Base-by-base conservation (phyloP, 2,329 filamentous ascomycete species). In the Alternaria triticimaculans region DNA sequence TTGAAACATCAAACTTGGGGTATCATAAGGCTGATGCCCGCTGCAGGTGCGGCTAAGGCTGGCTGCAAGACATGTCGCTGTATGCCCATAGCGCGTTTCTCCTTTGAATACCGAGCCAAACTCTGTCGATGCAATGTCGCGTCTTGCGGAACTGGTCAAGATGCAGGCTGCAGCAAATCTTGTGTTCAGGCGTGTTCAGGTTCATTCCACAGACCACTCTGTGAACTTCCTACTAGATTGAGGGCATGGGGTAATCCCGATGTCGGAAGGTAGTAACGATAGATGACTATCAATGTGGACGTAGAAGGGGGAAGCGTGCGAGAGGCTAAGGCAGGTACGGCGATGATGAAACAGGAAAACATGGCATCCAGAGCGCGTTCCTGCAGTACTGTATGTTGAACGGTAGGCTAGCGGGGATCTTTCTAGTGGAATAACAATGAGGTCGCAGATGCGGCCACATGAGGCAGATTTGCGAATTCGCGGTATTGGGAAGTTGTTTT, bases 281-380 rank as follows among this genome's bases (percentile, higher is more conserved):
- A 8, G 9, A 33, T 54, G 48, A 48, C 33, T n/a, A 26, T 14
- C 30, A 6, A 30, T 23, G 10, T 30, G 23, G 10, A 23, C 37
- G 37, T 9, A 48, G 48, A 43, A 18, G 21, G 21, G 25, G 23
- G 54, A 33, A 21, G 12, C 49, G 46, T 37, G 26, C 18, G n/a
- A 18, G 25, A 48, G 43, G 53, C 60, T 63, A 60, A 63, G 50
- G 63, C 63, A 65, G 60, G 63, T 65, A 65, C 60, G 45, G n/a
- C 43, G 23, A 59, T 44, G 43, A 49, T 33, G 56, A 54, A 44
- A 41, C 53, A 33, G 49, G 54, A 46, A 55, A 41, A 55, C 25
- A 50, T 21, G 57, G 28, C 51, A 28, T 12, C 18, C 12, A 45
- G 50, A 58, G 53, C 41, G 53, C 48, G 63, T 63, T 63, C 53